Evolutionary conservation across 257 asterid genomes (phyloP), one percentile per base, ranked within the genome.

Genomic region (Lycium ferocissimum): DNA sequence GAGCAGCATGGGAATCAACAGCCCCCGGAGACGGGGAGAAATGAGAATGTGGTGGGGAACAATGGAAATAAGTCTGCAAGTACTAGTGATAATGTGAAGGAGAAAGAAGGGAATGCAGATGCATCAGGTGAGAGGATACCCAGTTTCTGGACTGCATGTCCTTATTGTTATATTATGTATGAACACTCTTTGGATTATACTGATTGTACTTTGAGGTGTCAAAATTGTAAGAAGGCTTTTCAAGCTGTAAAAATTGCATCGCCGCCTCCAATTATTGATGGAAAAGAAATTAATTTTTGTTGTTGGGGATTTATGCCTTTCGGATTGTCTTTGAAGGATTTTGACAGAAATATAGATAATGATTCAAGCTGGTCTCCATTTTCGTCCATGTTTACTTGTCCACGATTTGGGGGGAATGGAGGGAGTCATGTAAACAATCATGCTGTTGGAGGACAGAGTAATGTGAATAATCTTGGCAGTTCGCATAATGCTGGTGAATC

Each of bases 241-340:
- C 98, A 94, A 83, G 98, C 91, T 0, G 96, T 94, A 85, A 88
- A 33, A 62, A 86, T 95, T 85, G 91, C 94, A 1, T 83, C 94
- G 0, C 98, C 98, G 0, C 99, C 98, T 0, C 96, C 97, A 7
- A 45, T 90, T 17, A 86, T 78, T 76, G 96, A 92, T 49, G 96
- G 94, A 67, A 88, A 92, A 65, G 95, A 95, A 18, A 90, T 87
- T 26, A 88, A 92, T 84, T 94, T 93, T 66, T 94, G 91, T 84
- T 94, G 94, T 86, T 95, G 98, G 98, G 98, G 96, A 13, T 86
- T 86, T 88, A 75, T 93, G 73, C 98, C 98, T 2, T 37, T 95
- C 51, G 98, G 96, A 2, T 85, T 90, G 63, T 87, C 95, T 0
- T 80, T 86, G 91, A 89, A 82, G 45, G 61, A 86, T 83, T 89